Evolutionary conservation across 495 filamentous ascomycete genomes (phyloP).

Genomic region (Neurospora discreta): DNA sequence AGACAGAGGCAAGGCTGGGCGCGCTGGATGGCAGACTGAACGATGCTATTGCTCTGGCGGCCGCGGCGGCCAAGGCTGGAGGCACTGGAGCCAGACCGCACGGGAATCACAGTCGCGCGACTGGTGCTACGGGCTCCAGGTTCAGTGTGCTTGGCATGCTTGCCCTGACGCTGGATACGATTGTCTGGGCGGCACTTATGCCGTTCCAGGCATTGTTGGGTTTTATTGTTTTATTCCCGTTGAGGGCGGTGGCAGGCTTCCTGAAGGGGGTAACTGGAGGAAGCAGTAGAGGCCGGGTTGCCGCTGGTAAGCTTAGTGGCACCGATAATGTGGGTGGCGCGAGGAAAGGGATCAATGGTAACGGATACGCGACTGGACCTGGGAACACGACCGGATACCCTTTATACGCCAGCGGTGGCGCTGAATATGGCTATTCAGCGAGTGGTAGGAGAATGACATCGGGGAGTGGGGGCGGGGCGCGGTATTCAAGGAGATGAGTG

Average conservation of each 20-base stretch:
- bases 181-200: conserved; percentile 12
- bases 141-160: background rate
- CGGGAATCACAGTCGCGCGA: background rate
- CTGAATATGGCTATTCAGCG: background rate
- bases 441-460: background rate
- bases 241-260: conserved; percentile 9
- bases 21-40: conserved; percentile 57
- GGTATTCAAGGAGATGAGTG: background rate
- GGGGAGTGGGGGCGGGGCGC: background rate
- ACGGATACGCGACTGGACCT: background rate
- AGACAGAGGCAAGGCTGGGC: conserved; percentile 64
- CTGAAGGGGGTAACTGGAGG: conserved; percentile 3
- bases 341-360: background rate
- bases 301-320: background rate
- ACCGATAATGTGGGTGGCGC: background rate
- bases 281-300: background rate
- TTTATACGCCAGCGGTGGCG: background rate
- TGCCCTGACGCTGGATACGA: background rate
- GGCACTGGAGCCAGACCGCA: background rate
- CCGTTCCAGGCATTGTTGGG: conserved; percentile 21
- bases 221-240: conserved; percentile 12
- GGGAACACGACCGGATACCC: background rate
- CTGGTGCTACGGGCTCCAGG: background rate
- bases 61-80: conserved; percentile 52
- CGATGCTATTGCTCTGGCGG: conserved; percentile 71